These are phyloP conservation scores for Chlamydomonas eustigma DNA, from an alignment of 139 green algal genomes.

Conservation along the genomic window DNA sequence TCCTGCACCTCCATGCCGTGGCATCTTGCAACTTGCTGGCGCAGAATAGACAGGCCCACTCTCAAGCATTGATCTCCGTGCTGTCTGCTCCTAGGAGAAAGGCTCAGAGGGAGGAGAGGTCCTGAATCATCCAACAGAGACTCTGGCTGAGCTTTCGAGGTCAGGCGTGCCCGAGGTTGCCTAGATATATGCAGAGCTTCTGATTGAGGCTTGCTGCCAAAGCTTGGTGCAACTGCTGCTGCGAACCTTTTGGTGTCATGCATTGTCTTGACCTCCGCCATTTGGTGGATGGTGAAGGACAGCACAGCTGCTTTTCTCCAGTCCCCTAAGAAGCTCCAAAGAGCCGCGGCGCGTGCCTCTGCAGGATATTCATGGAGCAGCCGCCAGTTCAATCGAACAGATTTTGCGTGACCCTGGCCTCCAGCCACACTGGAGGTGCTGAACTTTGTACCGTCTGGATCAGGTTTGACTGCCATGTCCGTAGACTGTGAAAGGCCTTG, in stretches of 20 bases:
- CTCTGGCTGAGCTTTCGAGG: background rate
- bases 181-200: background rate
- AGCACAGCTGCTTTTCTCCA: constrained; percentile 23
- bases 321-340: constrained; percentile 18
- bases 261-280: background rate
- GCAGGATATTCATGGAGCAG: constrained; percentile 18
- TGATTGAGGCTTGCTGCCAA: background rate
- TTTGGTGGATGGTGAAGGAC: constrained; percentile 16
- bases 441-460: too few species aligned
- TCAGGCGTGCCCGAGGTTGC: background rate
- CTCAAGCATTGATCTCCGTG: constrained; percentile 3
- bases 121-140: background rate
- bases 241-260: too few species aligned
- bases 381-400: constrained; percentile 14
- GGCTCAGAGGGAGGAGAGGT: background rate
- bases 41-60: constrained; percentile 7
- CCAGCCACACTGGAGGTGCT: too few species aligned
- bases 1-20: constrained; percentile 18
- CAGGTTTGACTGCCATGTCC: too few species aligned
- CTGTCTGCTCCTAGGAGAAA: too few species aligned
- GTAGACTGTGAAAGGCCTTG: too few species aligned
- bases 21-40: background rate
- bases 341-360: constrained; percentile 3
- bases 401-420: too few species aligned
- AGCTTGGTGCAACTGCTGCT: background rate